phyloP scores from a whole-genome alignment of 2,329 filamentous ascomycete genomes.

The Hirsutella minnesotensis region DNA sequence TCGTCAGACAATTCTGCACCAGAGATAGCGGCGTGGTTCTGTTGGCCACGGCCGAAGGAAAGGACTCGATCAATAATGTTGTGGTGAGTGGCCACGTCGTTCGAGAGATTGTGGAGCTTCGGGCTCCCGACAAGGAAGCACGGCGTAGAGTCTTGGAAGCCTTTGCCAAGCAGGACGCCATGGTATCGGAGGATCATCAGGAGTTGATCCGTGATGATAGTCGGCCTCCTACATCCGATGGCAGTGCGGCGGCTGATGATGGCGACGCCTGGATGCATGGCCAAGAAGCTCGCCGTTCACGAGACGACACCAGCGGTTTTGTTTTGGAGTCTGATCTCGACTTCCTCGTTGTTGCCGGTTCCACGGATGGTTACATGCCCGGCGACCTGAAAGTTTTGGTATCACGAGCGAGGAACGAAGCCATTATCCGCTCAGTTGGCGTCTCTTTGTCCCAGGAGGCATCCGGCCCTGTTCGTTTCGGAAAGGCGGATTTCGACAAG shows the following conservation, averaged over 20 bases:
- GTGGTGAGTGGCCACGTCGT: constrained; percentile 87
- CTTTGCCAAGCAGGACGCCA: constrained; percentile 48
- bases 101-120: constrained; percentile 78
- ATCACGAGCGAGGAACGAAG: constrained; percentile 79
- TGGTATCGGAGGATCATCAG: constrained; percentile 23
- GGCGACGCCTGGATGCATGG: constrained; percentile 67
- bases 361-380: constrained; percentile 97
- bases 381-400: constrained; percentile 82
- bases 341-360: constrained; percentile 82
- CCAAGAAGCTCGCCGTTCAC: constrained; percentile 34
- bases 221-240: constrained; percentile 44
- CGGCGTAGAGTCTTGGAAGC: constrained; percentile 74
- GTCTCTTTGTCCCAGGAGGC: constrained; percentile 34
- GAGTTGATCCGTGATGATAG: constrained; percentile 32
- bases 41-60: constrained; percentile 82
- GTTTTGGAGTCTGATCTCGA: constrained; percentile 67
- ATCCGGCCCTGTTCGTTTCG: constrained; percentile 47
- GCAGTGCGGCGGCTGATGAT: constrained; percentile 37
- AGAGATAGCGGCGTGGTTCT: constrained; percentile 72
- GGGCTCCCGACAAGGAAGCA: constrained; percentile 86
- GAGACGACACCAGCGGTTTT: constrained; percentile 46
- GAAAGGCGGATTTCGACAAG: constrained; percentile 64
- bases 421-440: constrained; percentile 71
- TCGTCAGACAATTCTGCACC: constrained; percentile 75
- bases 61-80: constrained; percentile 83